phyloP scores from a whole-genome alignment of 2,329 filamentous ascomycete genomes.

The Nectriaceae sp. region DNA sequence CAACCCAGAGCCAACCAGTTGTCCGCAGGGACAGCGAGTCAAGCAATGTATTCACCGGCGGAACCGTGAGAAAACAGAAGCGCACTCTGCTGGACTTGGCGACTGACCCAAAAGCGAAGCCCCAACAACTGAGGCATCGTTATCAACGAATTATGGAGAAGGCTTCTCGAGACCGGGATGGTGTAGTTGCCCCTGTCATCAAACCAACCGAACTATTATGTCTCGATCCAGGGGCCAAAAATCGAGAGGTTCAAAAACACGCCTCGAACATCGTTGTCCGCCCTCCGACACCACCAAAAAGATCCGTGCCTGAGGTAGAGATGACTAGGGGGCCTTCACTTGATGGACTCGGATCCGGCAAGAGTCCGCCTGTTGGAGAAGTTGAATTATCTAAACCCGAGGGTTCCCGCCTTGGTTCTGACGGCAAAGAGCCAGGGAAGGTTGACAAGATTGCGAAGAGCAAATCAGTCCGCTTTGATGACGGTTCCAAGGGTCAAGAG shows the following conservation, averaged over 20 bases:
- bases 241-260: not conserved
- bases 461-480: constrained; percentile 28
- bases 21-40: not conserved
- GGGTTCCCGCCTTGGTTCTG: too few species aligned
- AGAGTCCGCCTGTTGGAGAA: not conserved
- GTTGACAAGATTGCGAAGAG: constrained; percentile 23
- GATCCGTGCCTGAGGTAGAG: too few species aligned
- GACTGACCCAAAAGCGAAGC: constrained; percentile 41
- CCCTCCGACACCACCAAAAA: not conserved
- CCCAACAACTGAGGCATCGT: constrained; percentile 41
- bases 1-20: constrained; percentile 7
- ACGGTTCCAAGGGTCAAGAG: constrained; percentile 30
- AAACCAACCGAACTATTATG: constrained; percentile 30
- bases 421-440: not conserved
- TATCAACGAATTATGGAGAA: constrained; percentile 44
- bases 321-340: too few species aligned
- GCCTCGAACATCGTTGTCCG: not conserved
- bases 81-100: constrained; percentile 40
- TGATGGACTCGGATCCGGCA: not conserved
- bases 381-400: not conserved
- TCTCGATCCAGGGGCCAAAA: constrained; percentile 30
- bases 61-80: constrained; percentile 41
- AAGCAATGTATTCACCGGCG: constrained; percentile 48
- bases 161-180: constrained; percentile 44
- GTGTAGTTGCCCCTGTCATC: constrained; percentile 39